phyloP scores from a whole-genome alignment of 164 flowering plant genomes.

The Sedum album region DNA sequence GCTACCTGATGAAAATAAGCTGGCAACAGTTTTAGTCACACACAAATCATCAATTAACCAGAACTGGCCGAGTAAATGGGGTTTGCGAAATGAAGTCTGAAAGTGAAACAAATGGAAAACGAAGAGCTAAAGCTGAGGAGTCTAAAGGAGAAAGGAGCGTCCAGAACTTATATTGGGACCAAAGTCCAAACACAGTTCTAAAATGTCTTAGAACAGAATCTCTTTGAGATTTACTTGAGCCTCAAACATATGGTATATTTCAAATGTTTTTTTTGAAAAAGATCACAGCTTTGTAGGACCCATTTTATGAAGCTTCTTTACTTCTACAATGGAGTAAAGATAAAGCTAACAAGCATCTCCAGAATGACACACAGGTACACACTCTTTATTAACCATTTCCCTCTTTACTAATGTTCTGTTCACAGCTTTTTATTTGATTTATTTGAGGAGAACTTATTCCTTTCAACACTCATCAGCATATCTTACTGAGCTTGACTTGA shows the following conservation, averaged over 20 bases:
- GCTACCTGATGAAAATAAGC: background rate
- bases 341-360: conserved; percentile 1
- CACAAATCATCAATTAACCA: too few relatives aligned
- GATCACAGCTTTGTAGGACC: background rate
- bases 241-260: background rate
- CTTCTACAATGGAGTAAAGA: background rate
- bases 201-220: background rate
- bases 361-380: background rate
- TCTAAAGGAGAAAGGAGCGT: background rate
- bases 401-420: background rate
- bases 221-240: background rate
- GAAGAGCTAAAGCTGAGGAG: background rate
- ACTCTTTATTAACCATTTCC: too few relatives aligned
- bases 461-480: background rate
- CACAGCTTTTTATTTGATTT: background rate
- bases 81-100: too few relatives aligned
- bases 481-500: too few relatives aligned
- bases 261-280: background rate
- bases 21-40: too few relatives aligned
- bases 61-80: too few relatives aligned
- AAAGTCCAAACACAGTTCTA: background rate
- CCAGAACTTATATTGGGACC: background rate
- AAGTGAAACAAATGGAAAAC: background rate
- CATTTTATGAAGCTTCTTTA: background rate
- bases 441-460: background rate